Percentiles rank a stretch among this genome's conserved stretches.
Conservation (phyloP, 2,329 filamentous ascomycete genomes). For the Ophiostoma piceae region DNA sequence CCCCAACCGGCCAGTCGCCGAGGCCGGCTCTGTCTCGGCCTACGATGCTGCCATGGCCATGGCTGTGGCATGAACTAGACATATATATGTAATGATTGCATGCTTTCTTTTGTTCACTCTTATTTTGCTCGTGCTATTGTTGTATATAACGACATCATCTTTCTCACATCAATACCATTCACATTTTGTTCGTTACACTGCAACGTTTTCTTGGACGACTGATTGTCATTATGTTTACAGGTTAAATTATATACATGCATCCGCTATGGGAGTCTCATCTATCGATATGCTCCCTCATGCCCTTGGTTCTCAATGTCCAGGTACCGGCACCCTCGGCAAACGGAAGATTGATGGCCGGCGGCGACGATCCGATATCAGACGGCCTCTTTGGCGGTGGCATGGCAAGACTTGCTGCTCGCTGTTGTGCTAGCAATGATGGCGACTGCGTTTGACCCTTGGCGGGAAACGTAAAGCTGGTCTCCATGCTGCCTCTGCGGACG, state of each 20-base stretch:
- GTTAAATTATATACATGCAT: background rate
- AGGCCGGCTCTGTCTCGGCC: slow-evolving; percentile 5
- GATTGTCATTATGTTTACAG: background rate
- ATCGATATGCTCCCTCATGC: slow-evolving; percentile 44
- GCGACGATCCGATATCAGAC: background rate
- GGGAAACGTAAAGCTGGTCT: background rate
- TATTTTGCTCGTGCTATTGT: background rate
- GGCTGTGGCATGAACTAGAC: background rate
- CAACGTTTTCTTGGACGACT: background rate
- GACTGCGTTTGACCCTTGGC: background rate
- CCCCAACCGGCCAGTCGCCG: background rate
- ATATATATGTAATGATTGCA: background rate
- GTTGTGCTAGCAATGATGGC: background rate
- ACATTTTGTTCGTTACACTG: no score
- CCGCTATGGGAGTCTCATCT: background rate
- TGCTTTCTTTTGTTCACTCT: background rate
- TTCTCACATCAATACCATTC: background rate
- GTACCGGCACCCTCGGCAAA: slow-evolving; percentile 45
- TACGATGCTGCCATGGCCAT: slow-evolving; percentile 11
- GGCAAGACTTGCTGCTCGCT: background rate
- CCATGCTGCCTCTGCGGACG: background rate
- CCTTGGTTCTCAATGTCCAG: slow-evolving; percentile 52
- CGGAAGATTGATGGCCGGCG: slow-evolving; percentile 34
- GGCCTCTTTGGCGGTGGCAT: slow-evolving; percentile 7
- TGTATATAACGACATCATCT: background rate